Conservation (phyloP, 192 early-diverging fungal genomes). For the Powellomyces hirtus region DNA sequence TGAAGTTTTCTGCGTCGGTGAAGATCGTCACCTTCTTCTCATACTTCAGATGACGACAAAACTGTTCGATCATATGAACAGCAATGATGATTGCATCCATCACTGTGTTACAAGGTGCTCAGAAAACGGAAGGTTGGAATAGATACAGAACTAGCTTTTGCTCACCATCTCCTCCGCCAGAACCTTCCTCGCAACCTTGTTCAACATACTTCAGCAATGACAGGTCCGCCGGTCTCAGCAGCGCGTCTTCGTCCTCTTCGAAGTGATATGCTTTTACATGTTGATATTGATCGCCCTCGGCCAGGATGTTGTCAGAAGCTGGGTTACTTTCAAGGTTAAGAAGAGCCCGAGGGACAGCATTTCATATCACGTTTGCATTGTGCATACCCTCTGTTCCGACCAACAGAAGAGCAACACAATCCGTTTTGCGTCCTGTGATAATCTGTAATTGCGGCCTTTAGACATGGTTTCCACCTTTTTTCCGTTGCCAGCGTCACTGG, state of each 20-base stretch:
- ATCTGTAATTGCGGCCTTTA: slow-evolving; percentile 42
- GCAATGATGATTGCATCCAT: slow-evolving; percentile 65
- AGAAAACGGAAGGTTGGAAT: not conserved
- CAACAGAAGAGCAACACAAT: slow-evolving; percentile 56
- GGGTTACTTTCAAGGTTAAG: no score
- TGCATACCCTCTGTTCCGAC: slow-evolving; percentile 55
- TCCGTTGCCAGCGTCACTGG: not conserved
- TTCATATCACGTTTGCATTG: not conserved
- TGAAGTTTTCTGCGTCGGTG: slow-evolving; percentile 54
- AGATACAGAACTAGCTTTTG: slow-evolving; percentile 18
- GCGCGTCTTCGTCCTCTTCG: slow-evolving; percentile 2
- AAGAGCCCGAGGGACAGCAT: no score
- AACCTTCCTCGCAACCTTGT: slow-evolving; percentile 34
- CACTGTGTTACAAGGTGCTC: slow-evolving; percentile 42
- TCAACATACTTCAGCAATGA: slow-evolving; percentile 50
- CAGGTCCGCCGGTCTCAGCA: slow-evolving; percentile 42
- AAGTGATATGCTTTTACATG: slow-evolving; percentile 36
- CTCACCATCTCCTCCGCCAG: slow-evolving; percentile 56
- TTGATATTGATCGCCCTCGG: slow-evolving; percentile 36
- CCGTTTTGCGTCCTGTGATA: slow-evolving; percentile 63
- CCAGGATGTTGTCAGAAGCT: slow-evolving; percentile 60
- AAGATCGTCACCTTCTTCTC: slow-evolving; percentile 66
- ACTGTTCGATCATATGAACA: slow-evolving; percentile 48
- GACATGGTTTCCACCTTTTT: not conserved
- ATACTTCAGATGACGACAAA: slow-evolving; percentile 57